Evolutionary conservation across 139 green algal species (phyloP).

Genomic region (Coccomyxa sp.): DNA sequence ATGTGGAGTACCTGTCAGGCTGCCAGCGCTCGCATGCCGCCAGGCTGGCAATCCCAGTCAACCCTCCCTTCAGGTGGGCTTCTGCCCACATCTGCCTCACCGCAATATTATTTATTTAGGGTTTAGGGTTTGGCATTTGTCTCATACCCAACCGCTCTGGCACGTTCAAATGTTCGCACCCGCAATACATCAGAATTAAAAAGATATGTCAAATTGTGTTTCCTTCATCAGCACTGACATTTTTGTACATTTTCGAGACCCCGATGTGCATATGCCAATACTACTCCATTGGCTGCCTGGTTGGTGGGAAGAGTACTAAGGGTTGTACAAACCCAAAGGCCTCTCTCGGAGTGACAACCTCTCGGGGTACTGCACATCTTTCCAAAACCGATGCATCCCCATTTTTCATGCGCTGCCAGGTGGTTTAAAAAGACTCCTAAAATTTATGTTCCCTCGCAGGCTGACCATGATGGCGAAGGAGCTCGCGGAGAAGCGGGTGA

Average conservation of each 20-base stretch:
- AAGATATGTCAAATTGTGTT: no score
- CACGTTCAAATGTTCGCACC: no score
- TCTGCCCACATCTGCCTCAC: background rate
- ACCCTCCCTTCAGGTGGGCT: constrained; percentile 28
- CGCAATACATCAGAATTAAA: no score
- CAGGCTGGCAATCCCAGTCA: constrained; percentile 21
- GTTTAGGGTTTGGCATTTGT: no score
- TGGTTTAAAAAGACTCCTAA: background rate
- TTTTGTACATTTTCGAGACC: no score
- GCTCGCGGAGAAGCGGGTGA: constrained; percentile 12
- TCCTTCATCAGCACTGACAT: no score
- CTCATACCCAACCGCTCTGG: background rate
- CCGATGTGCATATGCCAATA: no score
- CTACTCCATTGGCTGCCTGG: no score
- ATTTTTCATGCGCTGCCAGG: background rate
- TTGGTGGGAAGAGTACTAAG: no score
- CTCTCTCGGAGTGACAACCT: background rate
- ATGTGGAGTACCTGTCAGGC: constrained; percentile 33
- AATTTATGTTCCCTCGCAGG: background rate
- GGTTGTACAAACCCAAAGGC: no score
- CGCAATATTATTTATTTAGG: no score
- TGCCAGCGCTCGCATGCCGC: constrained; percentile 34
- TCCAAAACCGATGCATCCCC: background rate
- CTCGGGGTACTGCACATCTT: no score
- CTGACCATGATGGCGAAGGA: constrained; percentile 12